phyloP scores from a whole-genome alignment of 2,329 filamentous ascomycete genomes.

The Neofusicoccum umdonicola region DNA sequence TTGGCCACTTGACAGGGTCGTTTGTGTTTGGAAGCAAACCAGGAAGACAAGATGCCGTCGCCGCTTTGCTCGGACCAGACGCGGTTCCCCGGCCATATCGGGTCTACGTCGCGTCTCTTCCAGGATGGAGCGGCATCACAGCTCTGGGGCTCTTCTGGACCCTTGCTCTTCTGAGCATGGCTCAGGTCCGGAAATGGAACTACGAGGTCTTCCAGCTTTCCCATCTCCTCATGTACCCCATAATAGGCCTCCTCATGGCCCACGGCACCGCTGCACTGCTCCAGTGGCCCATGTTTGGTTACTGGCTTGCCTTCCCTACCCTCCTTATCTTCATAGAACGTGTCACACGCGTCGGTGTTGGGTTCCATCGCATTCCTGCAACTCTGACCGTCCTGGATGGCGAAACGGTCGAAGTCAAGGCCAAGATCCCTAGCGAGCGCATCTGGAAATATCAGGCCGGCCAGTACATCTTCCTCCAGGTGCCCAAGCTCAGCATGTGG shows the following conservation, averaged over 20 bases:
- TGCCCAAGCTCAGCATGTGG: constrained; percentile 52
- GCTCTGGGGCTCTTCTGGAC: constrained; percentile 52
- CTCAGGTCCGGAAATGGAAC: constrained; percentile 50
- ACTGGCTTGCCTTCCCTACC: constrained; percentile 55
- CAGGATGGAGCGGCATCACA: constrained; percentile 53
- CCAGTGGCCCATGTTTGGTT: constrained; percentile 58
- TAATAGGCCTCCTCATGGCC: constrained; percentile 55
- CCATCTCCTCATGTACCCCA: constrained; percentile 58
- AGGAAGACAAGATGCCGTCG: constrained; percentile 46
- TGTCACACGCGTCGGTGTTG: constrained; percentile 43
- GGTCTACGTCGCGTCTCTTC: constrained; percentile 47
- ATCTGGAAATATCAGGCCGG: constrained; percentile 57
- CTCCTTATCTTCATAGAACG: constrained; percentile 53
- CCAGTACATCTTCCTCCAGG: constrained; percentile 58
- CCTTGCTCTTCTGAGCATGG: constrained; percentile 50
- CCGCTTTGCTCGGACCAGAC: constrained; percentile 44
- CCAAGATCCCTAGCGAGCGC: constrained; percentile 48
- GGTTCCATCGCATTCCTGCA: constrained; percentile 51
- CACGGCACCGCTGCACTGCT: constrained; percentile 53
- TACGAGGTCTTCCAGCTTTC: constrained; percentile 59
- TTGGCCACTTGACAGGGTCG: constrained; percentile 54
- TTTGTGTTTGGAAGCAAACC: constrained; percentile 52
- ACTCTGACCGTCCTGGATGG: constrained; percentile 51
- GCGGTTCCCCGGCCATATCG: constrained; percentile 46
- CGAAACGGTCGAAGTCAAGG: constrained; percentile 53